Conservation (phyloP, 768 basidiomycete species). For the Termitomyces sp. region DNA sequence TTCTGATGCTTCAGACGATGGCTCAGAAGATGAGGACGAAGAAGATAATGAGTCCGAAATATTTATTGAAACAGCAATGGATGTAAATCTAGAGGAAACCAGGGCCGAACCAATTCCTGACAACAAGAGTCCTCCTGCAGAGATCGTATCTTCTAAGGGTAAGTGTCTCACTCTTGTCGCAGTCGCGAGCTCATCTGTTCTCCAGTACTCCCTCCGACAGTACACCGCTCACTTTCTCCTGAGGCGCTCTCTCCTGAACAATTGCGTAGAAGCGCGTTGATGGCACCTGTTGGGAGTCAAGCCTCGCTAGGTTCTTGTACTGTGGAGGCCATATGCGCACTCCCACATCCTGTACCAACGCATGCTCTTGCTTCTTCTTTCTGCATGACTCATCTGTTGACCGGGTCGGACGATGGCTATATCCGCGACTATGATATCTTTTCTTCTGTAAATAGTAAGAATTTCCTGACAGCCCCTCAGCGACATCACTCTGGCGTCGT, state of each 20-base stretch:
- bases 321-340: slow-evolving; percentile 87
- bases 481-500: slow-evolving; percentile 86
- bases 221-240: slow-evolving; percentile 38
- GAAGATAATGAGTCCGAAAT: slow-evolving; percentile 28
- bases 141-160: slow-evolving; percentile 8
- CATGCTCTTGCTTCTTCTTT: slow-evolving; percentile 82
- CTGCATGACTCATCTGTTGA: slow-evolving; percentile 85
- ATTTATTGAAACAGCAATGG: slow-evolving; percentile 21
- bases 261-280: slow-evolving; percentile 41
- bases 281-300: slow-evolving; percentile 23
- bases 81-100: slow-evolving; percentile 14
- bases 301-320: slow-evolving; percentile 59
- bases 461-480: slow-evolving; percentile 83
- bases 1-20: slow-evolving; percentile 57
- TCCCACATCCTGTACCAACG: slow-evolving; percentile 84
- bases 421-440: slow-evolving; percentile 92
- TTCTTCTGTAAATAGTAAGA: slow-evolving; percentile 80
- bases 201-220: slow-evolving; percentile 14
- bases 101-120: slow-evolving; percentile 17
- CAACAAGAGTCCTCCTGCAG: slow-evolving; percentile 6
- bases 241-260: slow-evolving; percentile 27
- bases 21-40: slow-evolving; percentile 44
- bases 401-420: slow-evolving; percentile 91
- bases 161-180: neutral
- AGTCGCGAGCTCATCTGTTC: neutral